Evolutionary conservation across 192 early-diverging fungal genomes (phyloP).

Genomic region (Gamsiella multidivaricata): DNA sequence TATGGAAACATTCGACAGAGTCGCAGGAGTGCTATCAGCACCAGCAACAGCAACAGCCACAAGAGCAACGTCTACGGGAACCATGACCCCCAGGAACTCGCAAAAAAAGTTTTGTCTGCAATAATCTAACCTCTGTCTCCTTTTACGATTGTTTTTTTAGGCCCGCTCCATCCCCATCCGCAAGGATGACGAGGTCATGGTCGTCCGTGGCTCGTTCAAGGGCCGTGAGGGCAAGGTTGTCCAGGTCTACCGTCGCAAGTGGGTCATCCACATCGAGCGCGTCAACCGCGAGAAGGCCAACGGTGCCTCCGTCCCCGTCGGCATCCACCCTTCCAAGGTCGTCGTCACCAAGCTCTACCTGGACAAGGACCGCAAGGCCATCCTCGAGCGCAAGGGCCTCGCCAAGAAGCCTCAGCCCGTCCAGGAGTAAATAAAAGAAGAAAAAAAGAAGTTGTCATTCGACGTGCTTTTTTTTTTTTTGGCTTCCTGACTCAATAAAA

Average conservation of each 20-base stretch:
- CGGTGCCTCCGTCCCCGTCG: constrained; percentile 90
- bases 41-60: too few relatives aligned
- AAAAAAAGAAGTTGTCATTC: background rate
- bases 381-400: constrained; percentile 91
- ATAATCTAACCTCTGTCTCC: too few relatives aligned
- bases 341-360: constrained; percentile 94
- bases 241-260: constrained; percentile 98
- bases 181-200: constrained; percentile 96
- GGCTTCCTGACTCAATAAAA: too few relatives aligned
- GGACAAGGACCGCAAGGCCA: constrained; percentile 93
- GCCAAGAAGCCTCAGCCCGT: constrained; percentile 55
- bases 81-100: background rate
- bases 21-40: too few relatives aligned
- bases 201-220: constrained; percentile 96
- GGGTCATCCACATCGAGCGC: constrained; percentile 98
- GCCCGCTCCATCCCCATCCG: constrained; percentile 95
- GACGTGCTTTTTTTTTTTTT: too few relatives aligned
- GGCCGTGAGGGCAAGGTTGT: constrained; percentile 97
- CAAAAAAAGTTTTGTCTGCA: too few relatives aligned
- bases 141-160: constrained; percentile 51
- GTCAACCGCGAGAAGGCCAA: constrained; percentile 97
- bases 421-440: constrained; percentile 37
- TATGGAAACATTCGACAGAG: too few relatives aligned
- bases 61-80: too few relatives aligned
- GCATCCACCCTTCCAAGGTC: constrained; percentile 99